Evolutionary conservation across 2,329 filamentous ascomycete genomes (phyloP).

Genomic region (Apiospora phragmitis): DNA sequence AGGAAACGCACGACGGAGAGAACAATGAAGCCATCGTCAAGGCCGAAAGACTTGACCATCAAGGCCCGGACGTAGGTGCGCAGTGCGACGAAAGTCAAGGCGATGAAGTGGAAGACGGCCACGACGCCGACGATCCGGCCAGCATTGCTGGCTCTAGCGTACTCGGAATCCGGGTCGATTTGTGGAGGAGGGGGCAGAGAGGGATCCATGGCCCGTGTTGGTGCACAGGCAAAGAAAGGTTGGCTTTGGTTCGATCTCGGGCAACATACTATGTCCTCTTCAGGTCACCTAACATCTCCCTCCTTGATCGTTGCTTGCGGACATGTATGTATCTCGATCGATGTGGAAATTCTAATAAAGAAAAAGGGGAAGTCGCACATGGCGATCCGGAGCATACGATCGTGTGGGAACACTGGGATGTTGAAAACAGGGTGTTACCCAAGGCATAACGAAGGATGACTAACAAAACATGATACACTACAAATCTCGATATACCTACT

Average conservation of each 20-base stretch:
- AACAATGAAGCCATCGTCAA: not conserved
- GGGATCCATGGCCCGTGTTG: not conserved
- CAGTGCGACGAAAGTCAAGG: not conserved
- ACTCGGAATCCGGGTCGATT: not conserved
- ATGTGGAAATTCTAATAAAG: not conserved
- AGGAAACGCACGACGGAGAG: not conserved
- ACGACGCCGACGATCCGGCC: not conserved
- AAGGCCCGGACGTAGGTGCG: not conserved
- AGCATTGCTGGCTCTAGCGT: not conserved
- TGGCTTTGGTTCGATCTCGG: not conserved
- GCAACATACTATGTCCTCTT: not conserved
- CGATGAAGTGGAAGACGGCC: slow-evolving; percentile 2
- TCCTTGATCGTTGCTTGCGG: too few relatives aligned
- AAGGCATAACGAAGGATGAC: not conserved
- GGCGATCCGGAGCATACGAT: not conserved
- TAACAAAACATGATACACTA: not conserved
- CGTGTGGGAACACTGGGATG: not conserved
- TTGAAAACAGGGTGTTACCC: not conserved
- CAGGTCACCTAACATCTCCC: not conserved
- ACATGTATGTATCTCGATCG: not conserved
- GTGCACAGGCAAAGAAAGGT: not conserved
- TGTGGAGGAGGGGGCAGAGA: not conserved
- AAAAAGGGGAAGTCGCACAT: not conserved
- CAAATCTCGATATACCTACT: not conserved
- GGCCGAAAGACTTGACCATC: not conserved